Percentiles rank a stretch among this genome's conserved stretches.
Evolutionary conservation across 306 rosid genomes (phyloP).

Genomic region (Rosa multiflora): DNA sequence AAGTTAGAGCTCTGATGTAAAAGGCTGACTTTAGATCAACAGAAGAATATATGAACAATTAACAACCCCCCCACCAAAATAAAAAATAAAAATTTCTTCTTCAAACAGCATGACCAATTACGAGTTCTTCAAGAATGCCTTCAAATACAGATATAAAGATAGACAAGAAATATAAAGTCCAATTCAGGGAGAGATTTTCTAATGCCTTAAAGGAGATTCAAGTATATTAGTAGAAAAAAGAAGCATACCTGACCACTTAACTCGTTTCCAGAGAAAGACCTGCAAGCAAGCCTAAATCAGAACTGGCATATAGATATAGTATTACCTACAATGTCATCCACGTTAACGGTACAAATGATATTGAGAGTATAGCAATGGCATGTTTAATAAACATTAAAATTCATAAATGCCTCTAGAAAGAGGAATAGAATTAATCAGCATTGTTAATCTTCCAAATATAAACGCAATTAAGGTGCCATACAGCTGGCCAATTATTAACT

Average conservation of each 20-base stretch:
- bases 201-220: slow-evolving; percentile 6
- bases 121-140: not conserved
- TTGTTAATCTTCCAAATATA: not conserved
- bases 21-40: not conserved
- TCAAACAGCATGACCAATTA: not conserved
- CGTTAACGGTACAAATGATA: not conserved
- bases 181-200: not conserved
- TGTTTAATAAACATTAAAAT: not conserved
- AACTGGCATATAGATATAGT: slow-evolving; percentile 7
- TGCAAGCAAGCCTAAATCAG: slow-evolving; percentile 45
- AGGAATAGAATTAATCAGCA: not conserved
- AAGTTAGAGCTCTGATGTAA: not conserved
- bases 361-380: not conserved
- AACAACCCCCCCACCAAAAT: not conserved
- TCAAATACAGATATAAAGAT: not conserved
- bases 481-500: not conserved
- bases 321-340: slow-evolving; percentile 7
- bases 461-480: not conserved
- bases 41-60: not conserved
- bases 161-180: not conserved
- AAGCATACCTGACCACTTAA: slow-evolving; percentile 67
- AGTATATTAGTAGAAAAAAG: slow-evolving; percentile 24
- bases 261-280: slow-evolving; percentile 71
- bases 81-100: not conserved
- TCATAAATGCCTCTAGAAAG: not conserved